phyloP scores from a whole-genome alignment of 2,329 filamentous ascomycete species.

The Arthroderma sp. region DNA sequence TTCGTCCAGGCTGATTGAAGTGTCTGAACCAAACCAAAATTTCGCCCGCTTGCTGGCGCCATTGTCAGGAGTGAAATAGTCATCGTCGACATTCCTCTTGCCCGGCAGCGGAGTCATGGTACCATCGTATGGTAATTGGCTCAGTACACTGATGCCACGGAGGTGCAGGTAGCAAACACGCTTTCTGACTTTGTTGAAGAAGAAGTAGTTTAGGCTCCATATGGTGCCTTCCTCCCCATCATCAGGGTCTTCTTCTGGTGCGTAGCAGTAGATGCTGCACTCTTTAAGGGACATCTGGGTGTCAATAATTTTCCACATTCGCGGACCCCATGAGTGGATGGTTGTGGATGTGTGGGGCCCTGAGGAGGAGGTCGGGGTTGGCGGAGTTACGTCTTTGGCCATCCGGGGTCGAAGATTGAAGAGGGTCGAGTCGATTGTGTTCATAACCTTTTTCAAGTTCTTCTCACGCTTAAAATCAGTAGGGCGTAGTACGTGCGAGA shows the following conservation, averaged over 20 bases:
- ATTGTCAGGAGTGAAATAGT: slow-evolving; percentile 36
- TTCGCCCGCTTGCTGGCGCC: slow-evolving; percentile 67
- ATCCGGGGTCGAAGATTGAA: slow-evolving; percentile 65
- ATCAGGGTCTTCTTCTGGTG: slow-evolving; percentile 79
- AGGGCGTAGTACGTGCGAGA: slow-evolving; percentile 79
- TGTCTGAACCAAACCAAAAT: slow-evolving; percentile 71
- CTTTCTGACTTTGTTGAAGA: slow-evolving; percentile 88
- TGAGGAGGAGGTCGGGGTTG: slow-evolving; percentile 30
- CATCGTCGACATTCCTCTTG: slow-evolving; percentile 37
- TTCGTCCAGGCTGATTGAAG: slow-evolving; percentile 30
- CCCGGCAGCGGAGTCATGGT: slow-evolving; percentile 31
- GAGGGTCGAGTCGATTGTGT: slow-evolving; percentile 73
- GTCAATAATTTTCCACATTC: slow-evolving; percentile 85
- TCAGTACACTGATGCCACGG: slow-evolving; percentile 60
- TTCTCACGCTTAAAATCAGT: slow-evolving; percentile 80
- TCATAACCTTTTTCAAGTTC: slow-evolving; percentile 68
- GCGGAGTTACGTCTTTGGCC: slow-evolving; percentile 27
- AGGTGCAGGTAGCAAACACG: slow-evolving; percentile 89
- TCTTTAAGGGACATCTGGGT: slow-evolving; percentile 87
- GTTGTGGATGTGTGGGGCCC: slow-evolving; percentile 37
- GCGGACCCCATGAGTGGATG: slow-evolving; percentile 63
- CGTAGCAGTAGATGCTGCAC: slow-evolving; percentile 81
- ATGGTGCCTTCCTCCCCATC: slow-evolving; percentile 88
- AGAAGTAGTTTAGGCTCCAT: slow-evolving; percentile 94
- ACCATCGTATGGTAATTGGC: slow-evolving; percentile 51